Evolutionary conservation across 257 asterid genomes (phyloP), one percentile per base, ranked within the genome.

Genomic region (Capsicum baccatum): DNA sequence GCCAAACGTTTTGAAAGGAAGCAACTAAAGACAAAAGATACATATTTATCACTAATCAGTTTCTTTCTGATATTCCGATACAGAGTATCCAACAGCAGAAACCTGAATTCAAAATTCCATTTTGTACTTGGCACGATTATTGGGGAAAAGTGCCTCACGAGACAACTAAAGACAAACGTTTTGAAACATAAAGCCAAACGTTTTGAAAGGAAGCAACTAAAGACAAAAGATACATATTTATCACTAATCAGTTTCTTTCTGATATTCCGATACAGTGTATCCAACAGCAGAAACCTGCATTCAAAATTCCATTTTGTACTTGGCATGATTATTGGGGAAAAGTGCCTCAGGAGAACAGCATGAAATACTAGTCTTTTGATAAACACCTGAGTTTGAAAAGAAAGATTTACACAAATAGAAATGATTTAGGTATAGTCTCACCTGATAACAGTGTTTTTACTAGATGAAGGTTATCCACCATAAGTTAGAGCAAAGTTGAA

Each of bases 21-120:
- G 8, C 80, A 74, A 54, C 58, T 50, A 50, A 21, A 74, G 60
- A 74, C 62, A 50, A 74, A 21, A 19, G 6, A 13, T 21, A 48
- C 62, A 50, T 73, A 48, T 19, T n/a, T 47, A 73, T 74, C 80
- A 50, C 60, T 48, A 74, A 50, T 74, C 62, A 48, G 44, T 50
- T 74, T 50, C 62, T 50, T 50, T 52, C 60, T 6, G 60, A 50
- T 47, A 44, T 19, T 50, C 80, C 80, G 21, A 74, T 6, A 74
- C 60, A 50, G 60, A 48, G 39, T 50, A 74, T 12, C n/a, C 21
- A 50, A 73, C 60, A 74, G 2, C 62, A 74, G 80, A 48, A 21
- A 74, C 42, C 58, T 50, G 80, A 48, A 74, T 12, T 19, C 13
- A 48, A 54, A 21, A 50, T 48, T 50, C 80, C 60, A 50, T 19